Conservation (phyloP, 176 grass and related monocot species). For the Musa acuminata region DNA sequence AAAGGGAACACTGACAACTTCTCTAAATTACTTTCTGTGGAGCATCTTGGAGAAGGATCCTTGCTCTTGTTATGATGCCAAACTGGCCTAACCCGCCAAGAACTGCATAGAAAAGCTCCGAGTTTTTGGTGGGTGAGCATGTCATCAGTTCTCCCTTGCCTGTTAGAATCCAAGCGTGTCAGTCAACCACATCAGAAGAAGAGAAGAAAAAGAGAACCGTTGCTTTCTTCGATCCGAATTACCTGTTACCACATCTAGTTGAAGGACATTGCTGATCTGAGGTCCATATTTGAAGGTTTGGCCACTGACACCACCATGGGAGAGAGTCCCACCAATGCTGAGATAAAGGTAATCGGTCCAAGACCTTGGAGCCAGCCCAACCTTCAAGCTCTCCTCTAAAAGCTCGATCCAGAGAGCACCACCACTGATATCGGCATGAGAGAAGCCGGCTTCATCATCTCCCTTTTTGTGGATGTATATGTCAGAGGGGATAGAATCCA, state of each 20-base stretch:
- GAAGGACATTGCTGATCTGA: conserved; percentile 82
- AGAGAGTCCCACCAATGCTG: conserved; percentile 83
- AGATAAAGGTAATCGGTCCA: conserved; percentile 90
- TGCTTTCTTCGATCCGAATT: neutral
- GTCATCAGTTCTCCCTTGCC: conserved; percentile 69
- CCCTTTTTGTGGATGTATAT: conserved; percentile 16
- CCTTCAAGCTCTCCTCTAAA: conserved; percentile 58
- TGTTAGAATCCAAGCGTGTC: conserved; percentile 20
- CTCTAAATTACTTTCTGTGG: conserved; percentile 44
- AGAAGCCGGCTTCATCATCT: neutral
- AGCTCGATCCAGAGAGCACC: conserved; percentile 80
- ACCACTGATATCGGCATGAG: conserved; percentile 61
- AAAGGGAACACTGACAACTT: neutral
- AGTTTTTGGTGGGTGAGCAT: conserved; percentile 61
- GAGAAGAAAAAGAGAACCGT: conserved; percentile 3
- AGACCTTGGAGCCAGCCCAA: conserved; percentile 61
- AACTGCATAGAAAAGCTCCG: conserved; percentile 71
- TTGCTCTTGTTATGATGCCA: conserved; percentile 82
- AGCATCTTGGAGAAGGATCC: conserved; percentile 63
- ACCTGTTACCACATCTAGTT: conserved; percentile 84
- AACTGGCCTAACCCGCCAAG: conserved; percentile 85
- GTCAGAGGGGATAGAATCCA: conserved; percentile 35
- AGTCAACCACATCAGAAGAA: neutral
- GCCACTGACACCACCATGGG: conserved; percentile 81
- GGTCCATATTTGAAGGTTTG: conserved; percentile 91